Base-by-base conservation (phyloP, 495 filamentous ascomycete species). In the Entonaema liquescens region DNA sequence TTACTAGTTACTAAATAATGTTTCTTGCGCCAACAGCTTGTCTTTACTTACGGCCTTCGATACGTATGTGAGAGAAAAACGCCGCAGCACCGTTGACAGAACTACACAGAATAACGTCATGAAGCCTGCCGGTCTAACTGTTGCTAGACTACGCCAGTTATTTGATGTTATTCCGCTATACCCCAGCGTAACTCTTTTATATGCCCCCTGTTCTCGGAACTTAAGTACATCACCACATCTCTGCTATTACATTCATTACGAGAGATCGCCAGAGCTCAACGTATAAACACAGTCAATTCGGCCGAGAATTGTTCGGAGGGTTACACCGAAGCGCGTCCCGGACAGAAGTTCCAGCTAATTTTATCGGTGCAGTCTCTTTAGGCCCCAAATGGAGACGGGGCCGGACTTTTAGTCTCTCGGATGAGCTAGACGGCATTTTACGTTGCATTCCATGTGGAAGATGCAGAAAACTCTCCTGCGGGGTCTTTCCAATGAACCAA, bases 391-490 rank as follows among this genome's bases (percentile, higher is more conserved):
- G 52, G 62, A n/a, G 29, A 66, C 65, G 70, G 70, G 58, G 62
- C 65, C 70, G 70, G 62, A 31, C 50, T 54, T n/a, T n/a, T 69
- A 53, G 65, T 53, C 26, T 35, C 31, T 60, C 57, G 60, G 59
- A 47, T 60, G 54, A 56, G 59, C 60, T 65, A 15, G 44, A 57
- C 38, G 68, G 59, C 36, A 50, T 57, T 62, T 35, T 58, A 55
- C 17, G 70, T 73, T 47, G 66, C 70, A 73, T 73, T 68, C 56
- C 65, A 61, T 59, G 56, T 40, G 59, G 5, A 40, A 17, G 28
- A 31, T 68, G 61, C 33, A 61, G 53, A 40, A 31, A 40, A 28
- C 33, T 60, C 61, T 56, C 62, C 42, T 52, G 67, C 58, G 23
- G 59, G 44, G 49, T 35, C 38, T 11, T 63, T 19, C 58, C 50